A percentile compares a stretch with the other conserved stretches of the same genome.
Conservation (phyloP, 2,329 filamentous ascomycete species). For the Stemphylium beticola region DNA sequence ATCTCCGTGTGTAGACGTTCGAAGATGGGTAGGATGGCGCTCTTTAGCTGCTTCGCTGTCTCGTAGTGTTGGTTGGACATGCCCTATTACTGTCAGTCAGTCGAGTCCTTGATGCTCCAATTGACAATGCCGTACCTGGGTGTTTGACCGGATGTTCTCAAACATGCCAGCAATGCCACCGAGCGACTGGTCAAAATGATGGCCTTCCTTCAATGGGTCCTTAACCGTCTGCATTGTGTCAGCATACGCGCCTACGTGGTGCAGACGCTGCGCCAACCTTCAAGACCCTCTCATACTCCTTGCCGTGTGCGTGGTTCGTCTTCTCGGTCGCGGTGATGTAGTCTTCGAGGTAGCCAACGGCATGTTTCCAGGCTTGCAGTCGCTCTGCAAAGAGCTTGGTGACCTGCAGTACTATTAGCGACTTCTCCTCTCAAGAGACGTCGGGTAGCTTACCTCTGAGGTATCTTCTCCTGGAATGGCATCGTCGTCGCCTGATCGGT, state of each 20-base stretch:
- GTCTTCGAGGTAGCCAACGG: conserved; percentile 87
- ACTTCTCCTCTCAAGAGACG: too few relatives aligned
- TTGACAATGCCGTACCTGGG: conserved; percentile 61
- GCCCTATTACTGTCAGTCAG: conserved; percentile 58
- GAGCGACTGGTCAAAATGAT: conserved; percentile 91
- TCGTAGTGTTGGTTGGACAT: conserved; percentile 88
- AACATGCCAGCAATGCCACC: conserved; percentile 89
- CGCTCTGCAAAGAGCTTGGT: conserved; percentile 78
- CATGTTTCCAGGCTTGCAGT: conserved; percentile 94
- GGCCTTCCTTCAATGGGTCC: conserved; percentile 82
- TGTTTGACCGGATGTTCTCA: conserved; percentile 92
- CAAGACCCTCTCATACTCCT: conserved; percentile 93
- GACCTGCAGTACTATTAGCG: conserved; percentile 20
- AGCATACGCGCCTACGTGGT: conserved; percentile 2
- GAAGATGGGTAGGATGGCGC: conserved; percentile 83
- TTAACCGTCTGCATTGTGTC: conserved; percentile 72
- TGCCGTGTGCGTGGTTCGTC: conserved; percentile 80
- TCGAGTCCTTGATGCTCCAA: rapidly evolving
- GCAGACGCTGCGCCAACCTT: conserved; percentile 63
- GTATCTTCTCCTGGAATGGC: conserved; percentile 58
- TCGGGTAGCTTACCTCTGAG: conserved; percentile 43
- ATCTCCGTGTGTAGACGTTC: conserved; percentile 93
- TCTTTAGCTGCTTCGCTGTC: conserved; percentile 89
- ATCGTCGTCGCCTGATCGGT: conserved; percentile 50
- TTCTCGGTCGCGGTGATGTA: conserved; percentile 88